These are phyloP conservation scores for Babesia gibsoni DNA, from an alignment of 169 alveolate species.

Conservation along the genomic window DNA sequence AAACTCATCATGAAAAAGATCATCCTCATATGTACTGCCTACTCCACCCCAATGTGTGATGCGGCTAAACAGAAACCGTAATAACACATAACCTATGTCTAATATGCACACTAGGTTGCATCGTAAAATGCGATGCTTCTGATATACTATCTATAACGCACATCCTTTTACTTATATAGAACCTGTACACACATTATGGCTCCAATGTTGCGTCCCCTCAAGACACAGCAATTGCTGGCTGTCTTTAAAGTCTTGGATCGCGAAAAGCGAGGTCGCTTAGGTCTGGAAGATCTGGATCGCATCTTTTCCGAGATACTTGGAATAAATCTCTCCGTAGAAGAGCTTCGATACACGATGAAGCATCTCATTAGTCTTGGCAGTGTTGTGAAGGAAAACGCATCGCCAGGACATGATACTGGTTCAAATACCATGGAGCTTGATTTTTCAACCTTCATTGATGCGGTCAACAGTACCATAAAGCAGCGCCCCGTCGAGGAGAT, in stretches of 20 bases:
- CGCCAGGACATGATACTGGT: constrained; percentile 12
- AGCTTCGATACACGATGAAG: constrained; percentile 14
- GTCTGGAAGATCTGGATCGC: constrained; percentile 5
- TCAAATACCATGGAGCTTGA: constrained; percentile 18
- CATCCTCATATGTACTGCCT: too few species aligned
- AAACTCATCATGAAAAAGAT: too few species aligned
- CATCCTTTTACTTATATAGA: not conserved
- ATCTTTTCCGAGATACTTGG: constrained; percentile 23
- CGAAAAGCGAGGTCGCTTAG: constrained; percentile 27
- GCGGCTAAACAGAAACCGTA: too few species aligned
- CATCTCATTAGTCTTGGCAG: constrained; percentile 32
- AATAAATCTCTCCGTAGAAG: constrained; percentile 20
- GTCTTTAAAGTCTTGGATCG: constrained; percentile 45
- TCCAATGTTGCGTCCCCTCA: constrained; percentile 32
- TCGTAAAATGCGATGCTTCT: too few species aligned
- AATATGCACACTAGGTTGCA: too few species aligned
- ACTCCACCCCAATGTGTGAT: too few species aligned
- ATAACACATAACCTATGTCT: too few species aligned
- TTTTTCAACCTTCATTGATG: constrained; percentile 38
- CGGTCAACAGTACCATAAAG: constrained; percentile 31
- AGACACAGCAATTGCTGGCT: constrained; percentile 39
- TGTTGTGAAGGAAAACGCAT: not conserved
- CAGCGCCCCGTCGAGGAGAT: constrained; percentile 22
- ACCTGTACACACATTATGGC: not conserved
- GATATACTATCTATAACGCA: too few species aligned